Evolutionary conservation across 192 early-diverging fungal genomes (phyloP), one percentile per base, ranked within the genome.

Genomic region (Backusella australiensis): DNA sequence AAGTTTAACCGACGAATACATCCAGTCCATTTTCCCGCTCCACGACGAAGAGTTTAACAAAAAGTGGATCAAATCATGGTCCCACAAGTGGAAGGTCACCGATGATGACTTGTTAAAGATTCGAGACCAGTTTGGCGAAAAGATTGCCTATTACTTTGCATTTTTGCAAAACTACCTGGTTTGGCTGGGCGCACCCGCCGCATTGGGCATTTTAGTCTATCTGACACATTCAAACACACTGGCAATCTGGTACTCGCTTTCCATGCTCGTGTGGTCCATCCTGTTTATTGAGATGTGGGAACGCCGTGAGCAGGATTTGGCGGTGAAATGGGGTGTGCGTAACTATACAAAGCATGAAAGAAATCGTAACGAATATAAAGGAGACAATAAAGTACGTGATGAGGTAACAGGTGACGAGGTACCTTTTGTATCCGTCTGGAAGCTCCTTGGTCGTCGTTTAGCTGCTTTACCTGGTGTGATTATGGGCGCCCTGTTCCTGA

Each of bases 81-180:
- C 90, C 6, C 85, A 87, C 74, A 94, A 95, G 77, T 95, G 91
- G 93, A 71, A 93, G 23, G 89, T 98, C 41, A 82, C 86, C 72
- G 80, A 91, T 6, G 73, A 86, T 4, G 96, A 96, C 78, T 72
- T 98, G n/a, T 74, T 83, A n/a, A 80, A 80, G 38, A 90, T 98
- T 72, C 87, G 93, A 69, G 88, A 91, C 72, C 89, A 95, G 69
- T 93, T 94, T 88, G 96, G 96, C 74, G 96, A 97, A 78, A 93
- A 95, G 80, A 87, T 95, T 41, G 95, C 94, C n/a, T 91, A 89
- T 83, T 97, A 98, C 83, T 98, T 98, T 89, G 95, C 95, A 14
- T 98, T 97, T 81, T 80, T 97, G 3, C 95, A 97, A 83, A 94
- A 89, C 78, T 98, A 97, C 84, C 86, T 94, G 44, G 67, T 93